Conservation (phyloP, 2,329 filamentous ascomycete species). For the Scedosporium apiospermum region DNA sequence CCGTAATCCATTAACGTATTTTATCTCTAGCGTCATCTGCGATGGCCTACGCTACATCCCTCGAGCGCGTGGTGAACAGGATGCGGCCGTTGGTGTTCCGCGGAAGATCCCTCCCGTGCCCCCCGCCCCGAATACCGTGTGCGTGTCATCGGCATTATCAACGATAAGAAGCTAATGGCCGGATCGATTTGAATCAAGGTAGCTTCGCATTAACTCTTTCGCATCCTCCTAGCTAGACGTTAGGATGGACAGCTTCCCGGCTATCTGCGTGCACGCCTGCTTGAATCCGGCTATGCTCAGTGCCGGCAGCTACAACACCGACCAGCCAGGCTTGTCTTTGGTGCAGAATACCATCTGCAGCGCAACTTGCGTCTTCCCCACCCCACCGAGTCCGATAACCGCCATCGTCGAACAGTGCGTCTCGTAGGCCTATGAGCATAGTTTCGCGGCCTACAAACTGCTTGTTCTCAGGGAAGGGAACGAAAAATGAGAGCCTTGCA, state of each 20-base stretch:
- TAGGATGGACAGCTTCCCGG: constrained; percentile 19
- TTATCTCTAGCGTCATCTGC: constrained; percentile 11
- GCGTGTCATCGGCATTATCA: constrained; percentile 30
- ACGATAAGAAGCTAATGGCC: constrained; percentile 30
- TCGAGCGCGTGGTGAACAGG: constrained; percentile 27
- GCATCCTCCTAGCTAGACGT: constrained; percentile 43
- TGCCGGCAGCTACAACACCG: constrained; percentile 34
- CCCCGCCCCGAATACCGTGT: constrained; percentile 14
- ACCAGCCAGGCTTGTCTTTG: constrained; percentile 23
- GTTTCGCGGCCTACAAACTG: not conserved
- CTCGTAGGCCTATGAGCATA: not conserved
- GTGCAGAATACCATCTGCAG: constrained; percentile 29
- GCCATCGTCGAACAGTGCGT: constrained; percentile 13
- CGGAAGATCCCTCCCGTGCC: constrained; percentile 19
- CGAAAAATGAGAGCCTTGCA: not conserved
- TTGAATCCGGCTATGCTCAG: constrained; percentile 27
- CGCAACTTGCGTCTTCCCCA: constrained; percentile 30
- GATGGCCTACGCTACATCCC: constrained; percentile 18
- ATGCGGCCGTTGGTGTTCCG: constrained; percentile 19
- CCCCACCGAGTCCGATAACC: constrained; percentile 27
- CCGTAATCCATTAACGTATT: too few species aligned
- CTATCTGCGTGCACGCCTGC: constrained; percentile 25
- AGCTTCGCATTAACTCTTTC: constrained; percentile 45
- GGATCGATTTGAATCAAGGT: constrained; percentile 16
- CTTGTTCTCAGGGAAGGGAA: not conserved